Base-by-base conservation (phyloP, 208 protist genomes). In the Crithidia fasciculata region DNA sequence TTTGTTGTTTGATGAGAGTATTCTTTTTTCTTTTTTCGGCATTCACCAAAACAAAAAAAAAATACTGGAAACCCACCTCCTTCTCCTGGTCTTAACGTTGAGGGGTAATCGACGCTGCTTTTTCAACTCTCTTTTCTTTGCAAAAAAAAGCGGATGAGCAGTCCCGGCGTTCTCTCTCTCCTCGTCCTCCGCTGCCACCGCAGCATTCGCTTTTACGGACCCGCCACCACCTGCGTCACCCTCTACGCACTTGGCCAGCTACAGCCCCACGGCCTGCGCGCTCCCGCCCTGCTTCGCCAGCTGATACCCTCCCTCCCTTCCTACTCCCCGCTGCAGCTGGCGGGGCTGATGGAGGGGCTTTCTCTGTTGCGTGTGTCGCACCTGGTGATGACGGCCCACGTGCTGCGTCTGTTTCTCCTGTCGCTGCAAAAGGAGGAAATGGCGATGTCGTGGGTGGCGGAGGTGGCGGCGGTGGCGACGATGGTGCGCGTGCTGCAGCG, bases 381-480 rank as follows among this genome's bases (percentile, higher is more conserved):
- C 28, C 13, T 49, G 10, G 76, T 87, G 75, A 61, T 86, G 3
- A 87, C 80, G 2, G 80, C 86, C 0, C 73, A 87, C 72, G 16
- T 90, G 8, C 61, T 90, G 5, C 76, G 85, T 43, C 13, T 59
- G 19, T 81, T 81, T 69, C 55, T 80, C 19, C 0, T 41, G 7
- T n/a, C 12, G 3, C 28, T 49, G 18, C 49, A 39, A 16, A 5
- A 57, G 12, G 57, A 57, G 5, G 54, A 19, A 55, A n/a, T 15
- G 37, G 4, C 56, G 37, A 4, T 44, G 19, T 44, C 37, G 56
- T 66, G 45, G 16, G 28, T 43, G 10, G 19, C 3, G 5, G 61
- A 67, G 58, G 15, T 78, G 40, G 37, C 49, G 0, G 37, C 45
- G 9, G 40, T 82, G 28, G 55, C 66, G 2, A 18, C 18, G 3